phyloP scores from a whole-genome alignment of 2,329 filamentous ascomycete species.

The Phaeophleospora eucalypticola region DNA sequence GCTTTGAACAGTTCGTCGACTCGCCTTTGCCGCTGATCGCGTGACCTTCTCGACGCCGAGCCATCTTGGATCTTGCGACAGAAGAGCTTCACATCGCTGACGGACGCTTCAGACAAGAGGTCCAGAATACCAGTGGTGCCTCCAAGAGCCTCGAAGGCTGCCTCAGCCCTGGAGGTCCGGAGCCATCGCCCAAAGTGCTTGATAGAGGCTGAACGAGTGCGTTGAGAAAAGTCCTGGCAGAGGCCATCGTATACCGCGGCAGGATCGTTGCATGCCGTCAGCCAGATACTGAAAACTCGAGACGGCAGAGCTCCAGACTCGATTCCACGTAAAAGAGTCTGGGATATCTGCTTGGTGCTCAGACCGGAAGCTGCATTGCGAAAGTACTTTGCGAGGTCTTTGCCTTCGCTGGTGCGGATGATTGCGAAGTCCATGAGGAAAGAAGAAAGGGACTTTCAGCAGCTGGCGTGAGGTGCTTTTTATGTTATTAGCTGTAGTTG shows the following conservation, averaged over 20 bases:
- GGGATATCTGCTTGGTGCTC: conserved; percentile 8
- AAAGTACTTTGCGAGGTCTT: conserved; percentile 12
- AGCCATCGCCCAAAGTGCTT: conserved; percentile 13
- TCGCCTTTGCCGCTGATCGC: conserved; percentile 7
- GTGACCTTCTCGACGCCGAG: conserved; percentile 3
- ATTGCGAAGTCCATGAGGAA: conserved; percentile 8
- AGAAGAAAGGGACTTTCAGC: background rate
- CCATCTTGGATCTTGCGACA: conserved; percentile 12
- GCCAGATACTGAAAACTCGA: conserved; percentile 19
- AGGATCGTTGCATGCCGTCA: conserved; percentile 15
- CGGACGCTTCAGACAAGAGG: conserved; percentile 17
- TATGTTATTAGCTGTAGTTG: too few species aligned
- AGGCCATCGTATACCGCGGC: conserved; percentile 14
- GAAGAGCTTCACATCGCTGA: conserved; percentile 20
- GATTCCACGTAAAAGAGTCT: conserved; percentile 16
- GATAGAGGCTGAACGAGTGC: conserved; percentile 15
- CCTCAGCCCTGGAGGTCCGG: conserved; percentile 7
- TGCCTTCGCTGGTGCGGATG: conserved; percentile 6
- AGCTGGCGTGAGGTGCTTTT: background rate
- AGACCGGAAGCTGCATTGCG: background rate
- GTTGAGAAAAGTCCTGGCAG: conserved; percentile 9
- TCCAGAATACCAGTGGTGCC: conserved; percentile 17
- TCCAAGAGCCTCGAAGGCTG: conserved; percentile 19
- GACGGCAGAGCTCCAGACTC: conserved; percentile 16
- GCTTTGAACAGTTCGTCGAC: conserved; percentile 17